These are phyloP conservation scores for Echeveria elegans DNA, from an alignment of 164 flowering plant species.

Conservation along the genomic window DNA sequence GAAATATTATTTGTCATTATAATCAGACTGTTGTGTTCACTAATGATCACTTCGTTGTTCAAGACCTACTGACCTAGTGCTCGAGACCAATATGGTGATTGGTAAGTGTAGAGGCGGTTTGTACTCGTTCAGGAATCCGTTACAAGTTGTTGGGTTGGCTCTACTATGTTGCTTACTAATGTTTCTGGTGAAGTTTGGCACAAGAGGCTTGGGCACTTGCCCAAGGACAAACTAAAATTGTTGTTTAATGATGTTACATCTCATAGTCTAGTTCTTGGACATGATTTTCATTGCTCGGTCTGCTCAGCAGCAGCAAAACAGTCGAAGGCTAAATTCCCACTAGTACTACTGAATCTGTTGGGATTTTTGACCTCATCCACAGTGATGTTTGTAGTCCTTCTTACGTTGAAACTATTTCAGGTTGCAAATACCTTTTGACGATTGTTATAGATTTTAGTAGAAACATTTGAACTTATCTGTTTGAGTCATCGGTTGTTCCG, in stretches of 20 bases:
- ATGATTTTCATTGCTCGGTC: not conserved
- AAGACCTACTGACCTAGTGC: not conserved
- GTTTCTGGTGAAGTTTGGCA: too few species aligned
- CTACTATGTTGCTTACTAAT: too few species aligned
- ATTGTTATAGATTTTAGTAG: not conserved
- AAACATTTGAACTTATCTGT: not conserved
- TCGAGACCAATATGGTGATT: not conserved
- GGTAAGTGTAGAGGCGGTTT: not conserved
- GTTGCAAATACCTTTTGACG: not conserved
- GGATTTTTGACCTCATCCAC: not conserved
- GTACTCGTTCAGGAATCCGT: not conserved
- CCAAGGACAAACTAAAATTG: too few species aligned
- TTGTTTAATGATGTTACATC: too few species aligned
- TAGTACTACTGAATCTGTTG: not conserved
- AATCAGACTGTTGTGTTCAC: not conserved
- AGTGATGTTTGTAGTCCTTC: not conserved
- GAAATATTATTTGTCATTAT: too few species aligned
- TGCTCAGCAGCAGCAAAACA: not conserved
- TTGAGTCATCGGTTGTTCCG: not conserved
- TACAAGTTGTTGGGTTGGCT: not conserved
- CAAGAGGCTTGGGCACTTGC: too few species aligned
- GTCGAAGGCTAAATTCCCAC: not conserved
- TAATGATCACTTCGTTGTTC: not conserved
- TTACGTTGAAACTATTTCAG: not conserved
- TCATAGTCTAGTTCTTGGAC: too few species aligned